phyloP scores from a whole-genome alignment of 345 rosid species.

The Fremontodendron californicum region DNA sequence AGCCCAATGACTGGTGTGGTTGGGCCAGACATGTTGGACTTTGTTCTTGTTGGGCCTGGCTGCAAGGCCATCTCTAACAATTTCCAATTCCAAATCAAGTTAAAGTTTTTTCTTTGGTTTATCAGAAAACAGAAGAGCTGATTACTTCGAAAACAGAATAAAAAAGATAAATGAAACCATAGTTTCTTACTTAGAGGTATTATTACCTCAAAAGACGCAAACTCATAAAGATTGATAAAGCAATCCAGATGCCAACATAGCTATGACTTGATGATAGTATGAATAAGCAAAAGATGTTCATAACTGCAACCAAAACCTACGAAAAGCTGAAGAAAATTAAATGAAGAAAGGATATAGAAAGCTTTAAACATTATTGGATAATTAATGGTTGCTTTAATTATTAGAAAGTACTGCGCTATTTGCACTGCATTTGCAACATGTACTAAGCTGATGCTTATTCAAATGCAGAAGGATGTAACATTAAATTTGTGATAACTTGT shows the following conservation, averaged over 20 bases:
- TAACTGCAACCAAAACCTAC: constrained; percentile 32
- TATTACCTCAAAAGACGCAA: constrained; percentile 36
- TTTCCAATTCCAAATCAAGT: neutral
- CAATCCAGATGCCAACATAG: constrained; percentile 41
- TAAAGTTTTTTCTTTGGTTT: neutral
- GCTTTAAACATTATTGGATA: too few species aligned
- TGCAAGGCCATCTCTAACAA: too few species aligned
- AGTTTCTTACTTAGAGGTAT: neutral
- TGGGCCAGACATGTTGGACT: too few species aligned
- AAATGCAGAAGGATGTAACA: neutral
- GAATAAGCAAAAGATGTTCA: constrained; percentile 29
- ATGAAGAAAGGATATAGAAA: neutral
- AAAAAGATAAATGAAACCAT: neutral
- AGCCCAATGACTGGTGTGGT: too few species aligned
- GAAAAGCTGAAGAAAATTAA: neutral
- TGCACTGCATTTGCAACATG: neutral
- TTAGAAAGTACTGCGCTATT: too few species aligned
- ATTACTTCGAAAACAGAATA: neutral
- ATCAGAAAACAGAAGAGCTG: neutral
- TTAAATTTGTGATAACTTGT: neutral
- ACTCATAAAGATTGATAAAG: constrained; percentile 35
- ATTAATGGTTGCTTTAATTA: too few species aligned
- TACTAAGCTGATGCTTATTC: neutral
- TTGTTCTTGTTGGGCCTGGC: too few species aligned
- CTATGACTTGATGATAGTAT: constrained; percentile 28